Conservation (phyloP, 2,329 filamentous ascomycete genomes). For the Chaetomiaceae sp. region DNA sequence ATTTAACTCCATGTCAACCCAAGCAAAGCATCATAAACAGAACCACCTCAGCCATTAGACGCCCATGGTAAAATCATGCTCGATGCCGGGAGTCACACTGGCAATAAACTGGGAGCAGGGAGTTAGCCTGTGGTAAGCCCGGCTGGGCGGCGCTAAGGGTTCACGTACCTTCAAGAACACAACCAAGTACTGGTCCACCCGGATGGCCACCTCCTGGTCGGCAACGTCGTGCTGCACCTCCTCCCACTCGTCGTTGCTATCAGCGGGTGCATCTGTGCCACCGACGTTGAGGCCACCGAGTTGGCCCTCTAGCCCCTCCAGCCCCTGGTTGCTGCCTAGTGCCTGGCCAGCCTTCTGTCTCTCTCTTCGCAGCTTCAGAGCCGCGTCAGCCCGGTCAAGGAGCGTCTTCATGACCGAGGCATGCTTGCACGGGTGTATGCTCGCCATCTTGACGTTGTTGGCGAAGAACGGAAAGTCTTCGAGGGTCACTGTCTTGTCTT, state of each 20-base stretch:
- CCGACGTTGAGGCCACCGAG: slow-evolving; percentile 60
- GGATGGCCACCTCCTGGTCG: slow-evolving; percentile 70
- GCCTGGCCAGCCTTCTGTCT: slow-evolving; percentile 64
- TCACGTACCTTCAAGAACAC: slow-evolving; percentile 71
- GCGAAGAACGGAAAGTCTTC: slow-evolving; percentile 97
- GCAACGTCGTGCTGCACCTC: slow-evolving; percentile 59
- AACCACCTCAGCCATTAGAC: slow-evolving; percentile 47
- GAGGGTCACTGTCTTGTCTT: slow-evolving; percentile 84
- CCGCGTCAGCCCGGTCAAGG: slow-evolving; percentile 89
- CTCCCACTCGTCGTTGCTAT: slow-evolving; percentile 58
- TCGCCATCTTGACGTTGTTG: slow-evolving; percentile 89
- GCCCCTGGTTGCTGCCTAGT: slow-evolving; percentile 50
- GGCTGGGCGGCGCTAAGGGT: no score
- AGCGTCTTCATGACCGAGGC: slow-evolving; percentile 97
- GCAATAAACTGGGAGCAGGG: slow-evolving; percentile 59
- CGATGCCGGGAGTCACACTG: slow-evolving; percentile 92
- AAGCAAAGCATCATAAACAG: neutral
- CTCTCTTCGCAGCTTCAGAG: slow-evolving; percentile 79
- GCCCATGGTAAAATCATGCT: slow-evolving; percentile 97
- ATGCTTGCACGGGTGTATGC: slow-evolving; percentile 94
- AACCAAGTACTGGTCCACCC: slow-evolving; percentile 83
- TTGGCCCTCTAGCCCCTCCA: slow-evolving; percentile 84
- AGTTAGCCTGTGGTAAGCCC: slow-evolving; percentile 24
- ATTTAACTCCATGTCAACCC: neutral
- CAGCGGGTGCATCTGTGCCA: slow-evolving; percentile 45